A percentile compares a stretch with the other conserved stretches of the same genome.
These are phyloP conservation scores for Picea glauca DNA, from an alignment of 75 land plant species.

Conservation along the genomic window DNA sequence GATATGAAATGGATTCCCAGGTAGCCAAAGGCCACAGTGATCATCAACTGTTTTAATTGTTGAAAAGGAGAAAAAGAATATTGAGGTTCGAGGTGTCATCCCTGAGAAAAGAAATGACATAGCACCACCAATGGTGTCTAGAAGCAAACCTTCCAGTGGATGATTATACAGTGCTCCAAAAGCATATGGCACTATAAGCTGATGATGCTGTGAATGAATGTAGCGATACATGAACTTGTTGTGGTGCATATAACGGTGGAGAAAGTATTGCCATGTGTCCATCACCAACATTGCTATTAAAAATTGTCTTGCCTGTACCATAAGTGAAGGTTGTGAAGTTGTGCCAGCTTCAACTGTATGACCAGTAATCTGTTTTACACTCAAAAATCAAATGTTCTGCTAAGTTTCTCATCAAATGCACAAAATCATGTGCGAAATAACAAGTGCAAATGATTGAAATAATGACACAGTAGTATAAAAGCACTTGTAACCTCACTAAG, in stretches of 20 bases:
- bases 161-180: conserved; percentile 47
- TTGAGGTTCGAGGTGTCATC: conserved; percentile 47
- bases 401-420: too few species aligned
- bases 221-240: conserved; percentile 45
- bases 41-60: conserved; percentile 47
- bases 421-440: too few species aligned
- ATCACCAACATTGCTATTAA: conserved; percentile 59
- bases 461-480: too few species aligned
- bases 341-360: too few species aligned
- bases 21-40: conserved; percentile 45
- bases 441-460: too few species aligned
- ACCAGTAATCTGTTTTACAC: too few species aligned
- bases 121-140: conserved; percentile 44
- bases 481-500: too few species aligned
- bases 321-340: conserved; percentile 8
- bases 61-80: conserved; percentile 44
- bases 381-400: too few species aligned
- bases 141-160: conserved; percentile 36
- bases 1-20: conserved; percentile 40
- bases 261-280: conserved; percentile 84
- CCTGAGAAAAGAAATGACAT: conserved; percentile 33
- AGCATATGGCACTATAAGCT: conserved; percentile 41
- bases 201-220: conserved; percentile 40
- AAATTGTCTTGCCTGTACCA: conserved; percentile 19
- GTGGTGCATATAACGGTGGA: conserved; percentile 59